Conservation (phyloP, 495 filamentous ascomycete species). For the Penicillium manginii region DNA sequence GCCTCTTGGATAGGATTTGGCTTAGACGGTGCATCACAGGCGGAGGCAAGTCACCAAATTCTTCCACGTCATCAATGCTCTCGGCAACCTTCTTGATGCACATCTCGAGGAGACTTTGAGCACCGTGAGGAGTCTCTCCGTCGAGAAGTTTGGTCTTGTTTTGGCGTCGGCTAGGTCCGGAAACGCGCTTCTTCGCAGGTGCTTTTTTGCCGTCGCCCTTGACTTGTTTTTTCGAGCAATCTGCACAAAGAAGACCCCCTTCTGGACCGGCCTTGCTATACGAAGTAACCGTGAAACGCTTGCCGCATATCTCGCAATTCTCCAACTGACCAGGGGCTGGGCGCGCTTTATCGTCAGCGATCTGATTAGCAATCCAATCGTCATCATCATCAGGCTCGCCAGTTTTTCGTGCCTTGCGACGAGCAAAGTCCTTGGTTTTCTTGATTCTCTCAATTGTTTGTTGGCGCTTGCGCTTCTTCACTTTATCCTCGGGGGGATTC, state of each 20-base stretch:
- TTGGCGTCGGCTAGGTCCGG: constrained; percentile 62
- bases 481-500: constrained; percentile 51
- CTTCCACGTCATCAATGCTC: constrained; percentile 80
- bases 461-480: constrained; percentile 63
- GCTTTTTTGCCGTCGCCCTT: constrained; percentile 63
- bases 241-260: constrained; percentile 81
- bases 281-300: constrained; percentile 90
- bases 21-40: constrained; percentile 72
- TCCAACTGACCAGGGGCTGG: constrained; percentile 82
- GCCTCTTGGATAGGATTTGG: constrained; percentile 77
- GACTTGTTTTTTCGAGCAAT: constrained; percentile 78
- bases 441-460: constrained; percentile 78
- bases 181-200: constrained; percentile 60
- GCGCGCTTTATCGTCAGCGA: constrained; percentile 63
- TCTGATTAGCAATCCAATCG: constrained; percentile 51
- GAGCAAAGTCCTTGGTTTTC: constrained; percentile 70
- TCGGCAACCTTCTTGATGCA: constrained; percentile 85
- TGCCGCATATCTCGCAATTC: constrained; percentile 83
- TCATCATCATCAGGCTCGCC: constrained; percentile 55
- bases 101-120: constrained; percentile 71
- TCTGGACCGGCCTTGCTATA: constrained; percentile 83
- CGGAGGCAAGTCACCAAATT: constrained; percentile 77
- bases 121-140: constrained; percentile 68
- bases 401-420: constrained; percentile 54
- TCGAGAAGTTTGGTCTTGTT: constrained; percentile 79